These are phyloP conservation scores for Atalantia buxifolia DNA, from an alignment of 345 rosid species.

Conservation along the genomic window DNA sequence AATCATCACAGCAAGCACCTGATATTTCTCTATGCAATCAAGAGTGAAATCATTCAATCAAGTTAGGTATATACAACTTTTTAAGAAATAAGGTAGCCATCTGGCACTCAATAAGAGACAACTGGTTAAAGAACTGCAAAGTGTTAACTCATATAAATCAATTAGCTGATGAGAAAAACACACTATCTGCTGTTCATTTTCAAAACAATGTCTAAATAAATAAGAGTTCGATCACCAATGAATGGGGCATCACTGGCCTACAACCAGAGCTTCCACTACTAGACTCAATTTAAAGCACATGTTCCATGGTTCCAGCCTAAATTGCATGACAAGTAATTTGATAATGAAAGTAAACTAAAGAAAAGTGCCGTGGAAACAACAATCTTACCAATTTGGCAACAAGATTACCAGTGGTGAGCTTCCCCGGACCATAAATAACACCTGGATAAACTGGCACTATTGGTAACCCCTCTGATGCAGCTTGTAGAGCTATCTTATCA, in stretches of 20 bases:
- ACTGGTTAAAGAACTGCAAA: background rate
- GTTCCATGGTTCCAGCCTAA: background rate
- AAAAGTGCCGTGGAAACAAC: background rate
- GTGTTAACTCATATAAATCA: background rate
- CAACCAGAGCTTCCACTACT: background rate
- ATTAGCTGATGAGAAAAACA: background rate
- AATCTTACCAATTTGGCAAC: constrained; percentile 66
- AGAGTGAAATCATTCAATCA: background rate
- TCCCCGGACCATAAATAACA: constrained; percentile 81
- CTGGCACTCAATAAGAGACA: background rate
- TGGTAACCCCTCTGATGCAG: constrained; percentile 69
- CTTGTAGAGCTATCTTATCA: constrained; percentile 70
- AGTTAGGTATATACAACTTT: background rate
- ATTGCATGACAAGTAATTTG: background rate
- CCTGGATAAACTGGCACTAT: constrained; percentile 78
- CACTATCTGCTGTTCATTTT: background rate
- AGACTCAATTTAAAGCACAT: background rate
- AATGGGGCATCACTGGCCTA: background rate
- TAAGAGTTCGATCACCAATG: background rate
- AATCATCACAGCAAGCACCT: background rate
- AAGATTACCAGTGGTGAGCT: constrained; percentile 72
- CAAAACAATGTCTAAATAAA: background rate
- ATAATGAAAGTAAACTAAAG: background rate
- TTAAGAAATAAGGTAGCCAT: background rate
- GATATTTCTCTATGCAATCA: background rate